Base-by-base conservation (phyloP, 2,329 filamentous ascomycete species). In the Gnomoniopsis smithogilvyi region DNA sequence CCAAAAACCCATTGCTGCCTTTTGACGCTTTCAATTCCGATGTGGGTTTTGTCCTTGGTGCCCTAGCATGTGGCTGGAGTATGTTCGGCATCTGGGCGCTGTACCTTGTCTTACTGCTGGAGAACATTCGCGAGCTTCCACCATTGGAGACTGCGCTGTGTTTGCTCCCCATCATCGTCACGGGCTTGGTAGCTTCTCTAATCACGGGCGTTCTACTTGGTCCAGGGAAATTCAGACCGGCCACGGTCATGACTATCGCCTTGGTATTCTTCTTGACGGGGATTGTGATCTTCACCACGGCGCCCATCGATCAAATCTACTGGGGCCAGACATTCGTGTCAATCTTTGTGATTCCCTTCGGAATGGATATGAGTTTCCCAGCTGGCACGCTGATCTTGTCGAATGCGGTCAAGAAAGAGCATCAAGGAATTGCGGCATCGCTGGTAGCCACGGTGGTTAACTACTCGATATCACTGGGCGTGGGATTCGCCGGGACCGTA, bases 361-460 rank as follows among this genome's bases (percentile, higher is more conserved):
- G 80, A 1, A 82, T 82, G 79, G 81, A 85, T 62, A 81, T 84
- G 77, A 77, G 72, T 6, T 84, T 83, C 63, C 81, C 82, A 1
- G 76, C 80, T 0, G 78, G 74, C 0, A 82, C 78, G 1, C 64
- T 84, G 3, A 75, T 83, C 34, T 68, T 84, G n/a, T 77, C 73
- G n/a, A 76, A 82, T 58, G 70, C 69, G 6, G 63, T 72, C 11
- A 61, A 60, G 24, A 64, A 64, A 46, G 52, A 65, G 41, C 68
- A 71, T 54, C 69, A 71, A 56, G 70, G 68, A 2, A 67, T 72
- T 17, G 70, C 68, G 6, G 68, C 68, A 2, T 78, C 75, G n/a
- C 65, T 86, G 24, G 77, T 85, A 55, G 81, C 77, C 55, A 85
- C 81, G 0, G 70, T 83, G 34, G 78, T 86, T 51, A 85, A 86